Base-by-base conservation (phyloP, 768 basidiomycete species). In the Naganishia antarctica region DNA sequence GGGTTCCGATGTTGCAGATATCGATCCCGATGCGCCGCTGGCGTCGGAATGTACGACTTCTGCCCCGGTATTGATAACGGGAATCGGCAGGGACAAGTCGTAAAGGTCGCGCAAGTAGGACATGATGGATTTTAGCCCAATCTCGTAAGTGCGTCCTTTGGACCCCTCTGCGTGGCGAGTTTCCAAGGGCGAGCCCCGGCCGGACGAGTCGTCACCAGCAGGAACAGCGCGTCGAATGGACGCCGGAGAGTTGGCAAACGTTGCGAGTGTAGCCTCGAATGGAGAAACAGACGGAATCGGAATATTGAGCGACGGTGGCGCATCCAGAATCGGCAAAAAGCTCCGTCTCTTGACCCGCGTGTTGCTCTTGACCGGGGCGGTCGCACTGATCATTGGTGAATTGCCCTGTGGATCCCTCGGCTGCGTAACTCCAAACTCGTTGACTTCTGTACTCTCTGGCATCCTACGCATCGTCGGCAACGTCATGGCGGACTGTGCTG, bases 61-160 rank as follows among this genome's bases (percentile, higher is more conserved):
- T 9, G 66, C 66, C 28, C 87, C 85, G 61, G 74, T 83, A 68
- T 87, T 90, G 84, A 87, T n/a, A 16, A 57, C 50, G 7, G 82
- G 84, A 15, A 84, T 86, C 44, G 21, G 85, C 83, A 69, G 85
- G 18, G 86, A 86, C 31, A 99, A 81, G 73, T 99, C 96, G 73
- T 92, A 88, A 85, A 99, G 87, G 71, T 99, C 96, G 71, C 86
- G 86, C 21, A 99, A 83, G 77, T 98, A 99, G 7, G 91, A 90
- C 88, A 98, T 93, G 18, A 99, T 85, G 11, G 89, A 88, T 61
- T 89, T 84, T 59, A 99, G 81, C 32, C 90, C 91, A 7, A 62
- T 58, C 0, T 71, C 65, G 61, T 78, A 77, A 9, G 43, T 45
- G n/a, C 51, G 50, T 23, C 26, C 37, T 26, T 25, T 28, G 23